Evolutionary conservation across 177 flowering plant genomes (phyloP).

Genomic region (Vitis hybrid): DNA sequence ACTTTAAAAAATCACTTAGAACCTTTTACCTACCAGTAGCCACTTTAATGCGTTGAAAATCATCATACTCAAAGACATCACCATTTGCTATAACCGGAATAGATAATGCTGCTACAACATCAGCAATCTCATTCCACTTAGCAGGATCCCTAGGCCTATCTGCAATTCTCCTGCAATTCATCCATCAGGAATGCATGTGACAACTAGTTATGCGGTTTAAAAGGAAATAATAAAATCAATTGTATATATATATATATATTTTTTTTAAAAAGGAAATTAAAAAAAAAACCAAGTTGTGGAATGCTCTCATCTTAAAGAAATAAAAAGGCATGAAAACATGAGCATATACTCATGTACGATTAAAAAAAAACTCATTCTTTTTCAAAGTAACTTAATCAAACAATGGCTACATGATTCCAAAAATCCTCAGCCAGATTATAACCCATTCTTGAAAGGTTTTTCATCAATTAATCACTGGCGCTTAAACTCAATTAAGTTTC

Average conservation of each 20-base stretch:
- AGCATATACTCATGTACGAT: background rate
- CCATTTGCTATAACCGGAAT: slow-evolving; percentile 98
- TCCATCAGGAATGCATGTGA: slow-evolving; percentile 10
- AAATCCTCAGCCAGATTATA: too few species aligned
- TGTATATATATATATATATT: too few species aligned
- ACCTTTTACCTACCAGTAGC: slow-evolving; percentile 60
- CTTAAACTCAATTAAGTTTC: too few species aligned
- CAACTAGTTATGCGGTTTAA: too few species aligned
- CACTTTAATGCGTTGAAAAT: slow-evolving; percentile 68
- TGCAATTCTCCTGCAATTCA: slow-evolving; percentile 65
- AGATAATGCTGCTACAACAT: slow-evolving; percentile 79
- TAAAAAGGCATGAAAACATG: background rate
- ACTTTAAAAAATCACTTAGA: background rate
- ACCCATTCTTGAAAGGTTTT: too few species aligned
- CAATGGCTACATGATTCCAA: too few species aligned
- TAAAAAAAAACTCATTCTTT: background rate
- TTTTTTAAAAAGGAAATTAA: rapidly evolving
- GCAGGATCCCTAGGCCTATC: slow-evolving; percentile 99
- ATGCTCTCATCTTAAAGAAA: background rate
- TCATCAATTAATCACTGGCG: too few species aligned
- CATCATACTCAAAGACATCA: slow-evolving; percentile 82
- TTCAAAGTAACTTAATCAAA: too few species aligned
- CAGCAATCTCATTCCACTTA: slow-evolving; percentile 89
- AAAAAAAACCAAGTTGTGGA: background rate
- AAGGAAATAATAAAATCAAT: too few species aligned